Base-by-base conservation (phyloP, 2,329 filamentous ascomycete species). In the Colletotrichum sp. region DNA sequence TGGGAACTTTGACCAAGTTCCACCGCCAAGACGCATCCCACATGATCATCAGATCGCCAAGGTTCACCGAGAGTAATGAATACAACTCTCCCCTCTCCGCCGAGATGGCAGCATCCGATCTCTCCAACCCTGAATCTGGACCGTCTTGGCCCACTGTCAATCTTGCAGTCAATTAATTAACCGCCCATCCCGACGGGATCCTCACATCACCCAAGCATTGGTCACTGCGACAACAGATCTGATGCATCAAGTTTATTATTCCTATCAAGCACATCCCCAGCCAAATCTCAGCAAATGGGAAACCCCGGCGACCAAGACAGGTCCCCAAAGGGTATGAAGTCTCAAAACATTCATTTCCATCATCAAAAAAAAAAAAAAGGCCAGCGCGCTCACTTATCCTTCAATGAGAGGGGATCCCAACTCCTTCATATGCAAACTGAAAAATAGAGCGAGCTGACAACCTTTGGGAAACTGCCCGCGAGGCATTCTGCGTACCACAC, bases 171-270 rank as follows among this genome's bases (percentile, higher is more conserved):
- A 8, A 61, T 61, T 13, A 15, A 32, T 32, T 8, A n/a, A 1
- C 28, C 12, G 34, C 43, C n/a, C 10, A 48, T 21, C 10, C n/a
- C 10, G n/a, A 52, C 10, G 3, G 43, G 43, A 21, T 52, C 43
- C 8, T 52, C 43, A 21, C 10, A 52, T 52, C 43, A 21, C 10
- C 6, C n/a, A 36, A 28, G 56, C 58, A 61, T 61, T 16, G 16
- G n/a, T n/a, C 58, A 61, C 7, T 61, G 58, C 15, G 1, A 34
- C 18, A 10, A 32, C 2, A 15, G n/a, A 34, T 28, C 30, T 67
- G 48, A 67, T 67, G 65, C 65, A 67, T 67, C 48, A 56, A 67
- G 13, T 67, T 55, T 55, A 67, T 67, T 67, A 18, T 34, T 24
- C 48, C 65, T 56, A 67, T 67, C 28, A 67, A 67, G 8, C 38